These are phyloP conservation scores for Aspergillus bombycis DNA, from an alignment of 2,329 filamentous ascomycete genomes.

Conservation along the genomic window DNA sequence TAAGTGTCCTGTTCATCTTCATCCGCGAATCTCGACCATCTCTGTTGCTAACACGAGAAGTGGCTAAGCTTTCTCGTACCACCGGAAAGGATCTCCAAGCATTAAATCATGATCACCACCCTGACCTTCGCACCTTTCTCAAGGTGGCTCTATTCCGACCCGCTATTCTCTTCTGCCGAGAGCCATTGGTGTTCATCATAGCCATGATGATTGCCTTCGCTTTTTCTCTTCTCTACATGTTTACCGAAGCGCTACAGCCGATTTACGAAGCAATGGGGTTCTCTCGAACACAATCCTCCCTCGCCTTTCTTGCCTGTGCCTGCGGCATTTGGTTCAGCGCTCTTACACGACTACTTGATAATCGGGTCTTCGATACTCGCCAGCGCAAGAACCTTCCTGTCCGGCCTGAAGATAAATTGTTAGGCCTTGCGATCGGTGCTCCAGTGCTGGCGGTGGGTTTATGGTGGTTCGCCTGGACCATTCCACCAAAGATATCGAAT, in stretches of 20 bases:
- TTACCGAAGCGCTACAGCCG: slow-evolving; percentile 47
- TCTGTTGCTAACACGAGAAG: slow-evolving; percentile 40
- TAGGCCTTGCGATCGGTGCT: slow-evolving; percentile 49
- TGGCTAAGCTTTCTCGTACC: slow-evolving; percentile 27
- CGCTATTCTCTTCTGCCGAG: slow-evolving; percentile 45
- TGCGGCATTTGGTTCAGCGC: slow-evolving; percentile 47
- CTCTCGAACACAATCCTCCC: slow-evolving; percentile 35
- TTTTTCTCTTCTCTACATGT: slow-evolving; percentile 52
- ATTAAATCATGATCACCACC: slow-evolving; percentile 43
- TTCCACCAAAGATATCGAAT: background rate
- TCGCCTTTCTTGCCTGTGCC: slow-evolving; percentile 46
- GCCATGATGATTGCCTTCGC: slow-evolving; percentile 46
- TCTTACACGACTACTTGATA: slow-evolving; percentile 49
- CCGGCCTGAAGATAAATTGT: slow-evolving; percentile 25
- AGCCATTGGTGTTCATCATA: slow-evolving; percentile 50
- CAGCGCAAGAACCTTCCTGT: background rate
- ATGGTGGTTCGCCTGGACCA: slow-evolving; percentile 52
- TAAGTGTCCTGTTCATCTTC: slow-evolving; percentile 37
- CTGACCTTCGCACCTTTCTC: slow-evolving; percentile 40
- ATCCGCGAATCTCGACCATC: slow-evolving; percentile 50
- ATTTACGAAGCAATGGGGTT: slow-evolving; percentile 46
- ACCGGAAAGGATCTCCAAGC: slow-evolving; percentile 29
- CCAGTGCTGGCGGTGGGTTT: slow-evolving; percentile 49
- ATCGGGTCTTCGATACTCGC: slow-evolving; percentile 23
- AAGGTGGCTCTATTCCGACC: slow-evolving; percentile 44